phyloP scores from a whole-genome alignment of 2,329 filamentous ascomycete species.

The Decorospora gaudefroyi region DNA sequence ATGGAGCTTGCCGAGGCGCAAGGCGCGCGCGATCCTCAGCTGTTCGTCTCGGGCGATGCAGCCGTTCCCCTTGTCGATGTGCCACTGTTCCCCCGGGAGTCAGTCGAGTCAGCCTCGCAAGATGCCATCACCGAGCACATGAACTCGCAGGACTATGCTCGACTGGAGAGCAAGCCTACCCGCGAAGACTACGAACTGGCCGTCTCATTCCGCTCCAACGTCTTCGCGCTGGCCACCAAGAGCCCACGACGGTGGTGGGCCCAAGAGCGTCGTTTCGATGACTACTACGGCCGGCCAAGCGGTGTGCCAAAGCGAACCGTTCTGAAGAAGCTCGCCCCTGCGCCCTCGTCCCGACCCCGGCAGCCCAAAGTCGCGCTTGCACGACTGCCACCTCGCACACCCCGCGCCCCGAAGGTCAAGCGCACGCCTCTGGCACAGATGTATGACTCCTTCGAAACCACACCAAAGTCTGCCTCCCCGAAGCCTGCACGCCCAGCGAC shows the following conservation, averaged over 20 bases:
- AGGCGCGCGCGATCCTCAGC: slow-evolving; percentile 42
- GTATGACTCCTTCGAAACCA: slow-evolving; percentile 45
- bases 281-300: slow-evolving; percentile 53
- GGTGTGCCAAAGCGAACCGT: slow-evolving; percentile 46
- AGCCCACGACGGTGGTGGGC: slow-evolving; percentile 50
- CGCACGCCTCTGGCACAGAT: slow-evolving; percentile 40
- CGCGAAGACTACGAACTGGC: slow-evolving; percentile 47
- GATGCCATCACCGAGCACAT: slow-evolving; percentile 44
- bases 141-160: slow-evolving; percentile 38
- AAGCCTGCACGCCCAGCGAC: slow-evolving; percentile 54
- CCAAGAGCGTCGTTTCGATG: slow-evolving; percentile 57
- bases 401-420: slow-evolving; percentile 44
- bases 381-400: slow-evolving; percentile 39
- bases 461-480: slow-evolving; percentile 37
- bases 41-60: slow-evolving; percentile 40
- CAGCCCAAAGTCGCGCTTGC: slow-evolving; percentile 43
- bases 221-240: slow-evolving; percentile 36
- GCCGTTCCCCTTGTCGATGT: slow-evolving; percentile 38
- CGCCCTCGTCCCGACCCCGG: slow-evolving; percentile 40
- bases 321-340: slow-evolving; percentile 46
- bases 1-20: slow-evolving; percentile 37
- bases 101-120: slow-evolving; percentile 28
- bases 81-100: slow-evolving; percentile 45
- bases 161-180: slow-evolving; percentile 38
- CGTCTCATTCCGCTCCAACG: slow-evolving; percentile 41